Conservation (phyloP, 2,329 filamentous ascomycete species). For the Colletotrichum cuscutae region DNA sequence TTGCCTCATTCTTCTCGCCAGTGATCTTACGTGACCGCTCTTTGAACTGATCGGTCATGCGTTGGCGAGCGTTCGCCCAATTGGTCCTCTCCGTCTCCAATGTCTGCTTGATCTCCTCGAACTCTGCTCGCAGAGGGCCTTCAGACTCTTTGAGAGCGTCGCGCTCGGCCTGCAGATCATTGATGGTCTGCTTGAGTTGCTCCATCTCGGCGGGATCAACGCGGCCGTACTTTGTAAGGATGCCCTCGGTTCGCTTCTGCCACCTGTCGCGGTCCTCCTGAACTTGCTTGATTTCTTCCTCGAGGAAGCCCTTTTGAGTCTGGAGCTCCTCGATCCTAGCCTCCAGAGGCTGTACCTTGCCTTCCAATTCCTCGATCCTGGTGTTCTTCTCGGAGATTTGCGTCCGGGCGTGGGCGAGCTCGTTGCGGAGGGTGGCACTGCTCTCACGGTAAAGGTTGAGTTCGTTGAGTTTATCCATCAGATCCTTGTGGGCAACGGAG, state of each 20-base stretch:
- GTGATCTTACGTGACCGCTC: slow-evolving; percentile 65
- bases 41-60: slow-evolving; percentile 72
- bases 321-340: slow-evolving; percentile 84
- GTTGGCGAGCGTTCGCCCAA: slow-evolving; percentile 64
- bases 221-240: slow-evolving; percentile 94
- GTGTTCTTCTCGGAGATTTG: slow-evolving; percentile 79
- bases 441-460: slow-evolving; percentile 96
- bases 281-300: slow-evolving; percentile 88
- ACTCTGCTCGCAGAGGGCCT: slow-evolving; percentile 62
- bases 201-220: slow-evolving; percentile 95
- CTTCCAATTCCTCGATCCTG: slow-evolving; percentile 79
- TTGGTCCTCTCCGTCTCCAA: slow-evolving; percentile 65
- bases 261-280: slow-evolving; percentile 93
- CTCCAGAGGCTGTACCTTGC: slow-evolving; percentile 84
- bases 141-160: slow-evolving; percentile 64
- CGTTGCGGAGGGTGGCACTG: slow-evolving; percentile 88
- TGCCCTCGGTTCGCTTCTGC: slow-evolving; percentile 96
- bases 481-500: slow-evolving; percentile 84
- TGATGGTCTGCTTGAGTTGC: slow-evolving; percentile 82
- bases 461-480: slow-evolving; percentile 95
- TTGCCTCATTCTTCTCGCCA: slow-evolving; percentile 63
- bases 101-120: slow-evolving; percentile 61
- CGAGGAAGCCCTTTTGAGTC: slow-evolving; percentile 81
- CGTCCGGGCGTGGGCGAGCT: slow-evolving; percentile 81
- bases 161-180: slow-evolving; percentile 72